Base-by-base conservation (phyloP, 305 asterid genomes). In the Solanum hybrid region DNA sequence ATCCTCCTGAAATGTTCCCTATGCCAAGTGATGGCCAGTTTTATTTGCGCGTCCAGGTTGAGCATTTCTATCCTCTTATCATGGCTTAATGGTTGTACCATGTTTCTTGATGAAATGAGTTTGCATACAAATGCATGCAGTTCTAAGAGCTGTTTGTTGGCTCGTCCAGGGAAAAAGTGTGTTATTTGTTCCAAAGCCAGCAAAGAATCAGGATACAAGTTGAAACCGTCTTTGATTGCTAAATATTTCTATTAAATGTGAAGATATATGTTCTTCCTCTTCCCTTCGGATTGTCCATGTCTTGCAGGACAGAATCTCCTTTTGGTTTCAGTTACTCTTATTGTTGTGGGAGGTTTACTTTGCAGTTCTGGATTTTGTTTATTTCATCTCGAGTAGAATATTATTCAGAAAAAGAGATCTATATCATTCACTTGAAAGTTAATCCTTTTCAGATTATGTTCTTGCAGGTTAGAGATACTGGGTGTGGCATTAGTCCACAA, bases 21-120 rank as follows among this genome's bases (percentile, higher is more conserved):
- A 87, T 89, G 35, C 88, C 93, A 79, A 90, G 90, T 36, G 92
- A 91, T 69, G 91, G 92, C 90, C 95, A 93, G 73, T 94, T 95
- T 91, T 93, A 93, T 92, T 89, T 95, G 89, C 90, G 92, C 64
- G 95, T 95, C 91, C 97, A 95, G 97, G 97, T 92, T 27, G 51
- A 79, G 32, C 91, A 78, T 17, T 34, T 66, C 78, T 79, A 64
- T 89, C 79, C 38, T 75, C 86, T 69, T 27, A 40, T 40, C 85
- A 38, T 71, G 73, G 29, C 84, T 16, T 38, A 40, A 38, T 87
- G 32, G 42, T 46, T 87, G 72, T 87, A 56, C 88, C 7, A 7
- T 32, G 88, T 85, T 56, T 32, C 73, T 84, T 84, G 40, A 31
- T 27, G 73, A 29, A 51, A 51, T 46, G 46, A 85, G 75, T 56